A percentile compares a stretch with the other conserved stretches of the same genome.
These are phyloP conservation scores for Rubia yunnanensis DNA, from an alignment of 257 asterid genomes.

Conservation along the genomic window DNA sequence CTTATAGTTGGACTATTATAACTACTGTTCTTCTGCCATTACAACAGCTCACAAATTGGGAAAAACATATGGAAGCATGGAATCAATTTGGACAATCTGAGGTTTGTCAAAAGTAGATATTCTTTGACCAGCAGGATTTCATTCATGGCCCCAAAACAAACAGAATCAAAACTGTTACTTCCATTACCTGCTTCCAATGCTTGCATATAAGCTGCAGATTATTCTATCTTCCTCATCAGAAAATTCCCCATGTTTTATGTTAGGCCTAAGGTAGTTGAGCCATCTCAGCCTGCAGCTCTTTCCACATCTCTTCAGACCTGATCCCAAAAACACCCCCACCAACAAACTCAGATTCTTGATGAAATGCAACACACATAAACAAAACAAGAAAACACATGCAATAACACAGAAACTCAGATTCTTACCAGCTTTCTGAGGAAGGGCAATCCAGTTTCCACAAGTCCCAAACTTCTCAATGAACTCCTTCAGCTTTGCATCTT, in stretches of 20 bases:
- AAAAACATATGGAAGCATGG: not conserved
- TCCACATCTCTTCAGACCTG: constrained; percentile 81
- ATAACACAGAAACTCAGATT: not conserved
- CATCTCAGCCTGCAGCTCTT: constrained; percentile 91
- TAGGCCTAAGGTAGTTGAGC: constrained; percentile 85
- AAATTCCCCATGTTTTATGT: constrained; percentile 78
- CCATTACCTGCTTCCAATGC: constrained; percentile 82
- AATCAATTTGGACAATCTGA: constrained; percentile 5
- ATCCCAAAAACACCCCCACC: constrained; percentile 1
- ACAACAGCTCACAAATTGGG: constrained; percentile 13
- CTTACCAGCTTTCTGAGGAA: constrained; percentile 82
- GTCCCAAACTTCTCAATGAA: constrained; percentile 68
- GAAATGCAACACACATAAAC: not conserved
- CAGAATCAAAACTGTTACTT: not conserved
- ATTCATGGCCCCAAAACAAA: not conserved
- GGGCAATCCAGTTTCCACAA: constrained; percentile 80
- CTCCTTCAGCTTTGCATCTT: constrained; percentile 80
- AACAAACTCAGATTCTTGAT: not conserved
- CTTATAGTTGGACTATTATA: constrained; percentile 15
- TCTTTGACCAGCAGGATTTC: not conserved
- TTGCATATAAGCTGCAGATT: constrained; percentile 64
- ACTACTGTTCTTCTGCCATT: constrained; percentile 5
- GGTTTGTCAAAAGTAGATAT: constrained; percentile 2
- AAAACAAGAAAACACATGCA: not conserved
- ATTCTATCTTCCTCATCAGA: constrained; percentile 79